Conservation (phyloP, 2,329 filamentous ascomycete species). For the Beauveria medogensis region DNA sequence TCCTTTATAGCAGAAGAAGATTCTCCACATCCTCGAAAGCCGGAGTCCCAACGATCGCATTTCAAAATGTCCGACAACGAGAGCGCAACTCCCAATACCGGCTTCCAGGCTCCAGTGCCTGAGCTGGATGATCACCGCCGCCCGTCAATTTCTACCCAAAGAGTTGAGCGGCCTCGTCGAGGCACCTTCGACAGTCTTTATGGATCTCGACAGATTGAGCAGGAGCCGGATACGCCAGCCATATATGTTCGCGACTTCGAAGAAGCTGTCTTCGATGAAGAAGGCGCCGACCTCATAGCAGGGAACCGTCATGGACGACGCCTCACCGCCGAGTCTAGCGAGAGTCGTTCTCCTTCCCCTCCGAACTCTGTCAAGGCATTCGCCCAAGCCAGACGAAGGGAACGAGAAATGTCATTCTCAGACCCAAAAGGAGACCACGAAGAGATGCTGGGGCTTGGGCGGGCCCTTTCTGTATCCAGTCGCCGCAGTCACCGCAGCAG, state of each 20-base stretch:
- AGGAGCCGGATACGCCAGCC: slow-evolving; percentile 27
- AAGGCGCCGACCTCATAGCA: slow-evolving; percentile 49
- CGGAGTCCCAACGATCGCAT: slow-evolving; percentile 20
- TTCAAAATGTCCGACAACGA: slow-evolving; percentile 61
- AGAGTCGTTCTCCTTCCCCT: slow-evolving; percentile 68
- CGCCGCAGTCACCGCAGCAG: slow-evolving; percentile 50
- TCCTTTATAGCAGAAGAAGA: neutral
- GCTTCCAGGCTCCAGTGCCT: slow-evolving; percentile 66
- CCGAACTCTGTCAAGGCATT: slow-evolving; percentile 98
- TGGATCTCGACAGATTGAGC: slow-evolving; percentile 39
- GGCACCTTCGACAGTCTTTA: slow-evolving; percentile 69
- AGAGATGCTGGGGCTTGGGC: slow-evolving; percentile 57
- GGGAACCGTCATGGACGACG: slow-evolving; percentile 40
- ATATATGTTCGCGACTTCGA: slow-evolving; percentile 71
- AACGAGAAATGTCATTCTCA: slow-evolving; percentile 58
- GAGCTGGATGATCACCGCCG: slow-evolving; percentile 83
- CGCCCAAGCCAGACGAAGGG: slow-evolving; percentile 78
- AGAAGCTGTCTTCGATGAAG: slow-evolving; percentile 68
- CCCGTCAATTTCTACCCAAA: slow-evolving; percentile 53
- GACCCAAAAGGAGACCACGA: slow-evolving; percentile 34
- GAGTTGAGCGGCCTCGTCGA: slow-evolving; percentile 52
- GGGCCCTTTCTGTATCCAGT: slow-evolving; percentile 63
- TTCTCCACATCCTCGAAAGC: neutral
- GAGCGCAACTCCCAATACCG: slow-evolving; percentile 49
- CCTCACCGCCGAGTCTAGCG: slow-evolving; percentile 48